Conservation (phyloP, 2,329 filamentous ascomycete species). For the Fusarium beomiforme region DNA sequence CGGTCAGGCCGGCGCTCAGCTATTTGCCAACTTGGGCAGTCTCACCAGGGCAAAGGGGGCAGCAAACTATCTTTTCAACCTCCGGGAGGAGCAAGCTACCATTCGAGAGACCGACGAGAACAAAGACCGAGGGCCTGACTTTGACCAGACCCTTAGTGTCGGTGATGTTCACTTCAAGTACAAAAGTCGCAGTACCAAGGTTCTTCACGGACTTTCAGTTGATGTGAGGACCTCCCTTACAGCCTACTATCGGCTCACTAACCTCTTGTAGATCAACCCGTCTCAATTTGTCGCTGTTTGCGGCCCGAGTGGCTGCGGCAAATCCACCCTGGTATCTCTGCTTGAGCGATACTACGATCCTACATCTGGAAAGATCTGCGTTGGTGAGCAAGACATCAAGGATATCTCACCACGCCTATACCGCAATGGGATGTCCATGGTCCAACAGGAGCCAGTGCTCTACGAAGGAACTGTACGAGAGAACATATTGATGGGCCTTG, state of each 20-base stretch:
- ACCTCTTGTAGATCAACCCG: constrained; percentile 16
- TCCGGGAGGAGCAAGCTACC: constrained; percentile 46
- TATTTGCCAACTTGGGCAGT: constrained; percentile 53
- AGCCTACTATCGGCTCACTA: constrained; percentile 36
- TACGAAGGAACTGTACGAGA: constrained; percentile 63
- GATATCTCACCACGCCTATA: constrained; percentile 40
- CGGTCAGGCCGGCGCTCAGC: constrained; percentile 43
- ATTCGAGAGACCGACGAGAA: constrained; percentile 52
- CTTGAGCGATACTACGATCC: constrained; percentile 58
- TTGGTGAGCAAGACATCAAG: constrained; percentile 43
- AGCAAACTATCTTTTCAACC: constrained; percentile 57
- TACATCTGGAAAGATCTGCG: constrained; percentile 43
- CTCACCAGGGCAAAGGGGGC: constrained; percentile 57
- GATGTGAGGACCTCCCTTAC: background rate
- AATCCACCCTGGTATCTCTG: constrained; percentile 66
- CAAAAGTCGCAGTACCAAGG: constrained; percentile 2
- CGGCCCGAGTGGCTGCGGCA: constrained; percentile 67
- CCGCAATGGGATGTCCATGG: constrained; percentile 49
- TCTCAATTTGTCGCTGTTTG: constrained; percentile 63
- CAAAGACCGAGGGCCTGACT: constrained; percentile 36
- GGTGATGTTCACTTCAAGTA: constrained; percentile 21
- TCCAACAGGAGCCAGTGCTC: constrained; percentile 53
- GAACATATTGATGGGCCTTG: constrained; percentile 61
- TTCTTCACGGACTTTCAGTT: constrained; percentile 15
- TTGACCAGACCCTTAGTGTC: constrained; percentile 19